These are phyloP conservation scores for Cryptococcus sp. DNA, from an alignment of 1,284 basidiomycete genomes.

Conservation along the genomic window DNA sequence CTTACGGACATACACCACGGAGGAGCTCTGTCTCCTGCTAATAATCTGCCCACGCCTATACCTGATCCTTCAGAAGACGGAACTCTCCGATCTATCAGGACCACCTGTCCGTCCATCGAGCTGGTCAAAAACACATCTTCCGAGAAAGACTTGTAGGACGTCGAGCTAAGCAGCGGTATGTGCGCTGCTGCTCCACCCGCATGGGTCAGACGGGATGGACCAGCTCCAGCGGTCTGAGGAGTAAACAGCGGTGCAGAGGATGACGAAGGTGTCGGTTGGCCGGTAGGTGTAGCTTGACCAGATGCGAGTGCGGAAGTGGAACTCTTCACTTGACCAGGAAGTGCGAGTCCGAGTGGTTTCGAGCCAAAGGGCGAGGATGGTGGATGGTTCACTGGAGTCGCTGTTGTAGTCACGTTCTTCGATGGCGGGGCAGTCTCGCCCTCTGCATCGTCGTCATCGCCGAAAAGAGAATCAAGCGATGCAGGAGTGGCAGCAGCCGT, in stretches of 20 bases:
- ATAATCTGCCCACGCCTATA: slow-evolving; percentile 74
- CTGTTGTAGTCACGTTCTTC: slow-evolving; percentile 8
- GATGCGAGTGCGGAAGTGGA: not conserved
- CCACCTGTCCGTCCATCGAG: slow-evolving; percentile 87
- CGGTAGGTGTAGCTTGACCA: not conserved
- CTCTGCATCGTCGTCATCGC: slow-evolving; percentile 40
- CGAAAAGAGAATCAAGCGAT: slow-evolving; percentile 43
- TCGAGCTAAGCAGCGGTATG: slow-evolving; percentile 59
- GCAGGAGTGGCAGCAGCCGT: slow-evolving; percentile 14
- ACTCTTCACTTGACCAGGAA: slow-evolving; percentile 17
- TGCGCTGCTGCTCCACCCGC: slow-evolving; percentile 15
- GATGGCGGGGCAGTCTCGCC: slow-evolving; percentile 36
- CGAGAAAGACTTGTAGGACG: slow-evolving; percentile 67
- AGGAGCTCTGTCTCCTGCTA: slow-evolving; percentile 84
- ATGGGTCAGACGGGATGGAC: slow-evolving; percentile 9
- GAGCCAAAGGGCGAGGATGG: slow-evolving; percentile 3
- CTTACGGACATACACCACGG: slow-evolving; percentile 92
- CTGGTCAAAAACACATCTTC: slow-evolving; percentile 84
- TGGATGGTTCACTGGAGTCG: slow-evolving; percentile 3
- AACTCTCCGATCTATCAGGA: slow-evolving; percentile 84
- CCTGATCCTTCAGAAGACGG: slow-evolving; percentile 56
- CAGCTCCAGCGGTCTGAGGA: slow-evolving; percentile 6
- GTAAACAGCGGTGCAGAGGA: slow-evolving; percentile 21
- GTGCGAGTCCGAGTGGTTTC: slow-evolving; percentile 13
- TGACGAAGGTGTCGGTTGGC: slow-evolving; percentile 14